Conservation (phyloP, 2,329 filamentous ascomycete genomes). For the Penicillium palitans region DNA sequence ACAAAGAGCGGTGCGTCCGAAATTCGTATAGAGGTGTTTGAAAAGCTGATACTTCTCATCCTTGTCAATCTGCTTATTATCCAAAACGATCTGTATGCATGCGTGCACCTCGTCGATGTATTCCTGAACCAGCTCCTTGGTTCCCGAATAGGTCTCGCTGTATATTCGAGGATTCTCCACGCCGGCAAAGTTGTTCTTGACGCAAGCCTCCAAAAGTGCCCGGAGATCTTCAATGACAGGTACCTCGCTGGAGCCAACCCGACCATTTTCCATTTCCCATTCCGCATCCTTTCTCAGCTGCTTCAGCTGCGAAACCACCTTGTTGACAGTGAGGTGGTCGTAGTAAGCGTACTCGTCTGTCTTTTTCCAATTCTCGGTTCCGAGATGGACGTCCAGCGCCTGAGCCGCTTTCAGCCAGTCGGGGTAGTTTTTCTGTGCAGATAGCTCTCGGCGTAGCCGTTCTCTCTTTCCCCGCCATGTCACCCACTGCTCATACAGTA, state of each 20-base stretch:
- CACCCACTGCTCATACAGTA: conserved; percentile 84
- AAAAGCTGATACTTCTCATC: conserved; percentile 80
- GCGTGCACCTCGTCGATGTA: conserved; percentile 72
- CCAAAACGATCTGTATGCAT: conserved; percentile 66
- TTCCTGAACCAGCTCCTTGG: conserved; percentile 89
- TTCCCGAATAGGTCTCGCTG: conserved; percentile 95
- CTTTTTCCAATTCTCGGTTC: conserved; percentile 60
- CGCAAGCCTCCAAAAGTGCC: conserved; percentile 78
- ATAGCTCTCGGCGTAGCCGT: conserved; percentile 68
- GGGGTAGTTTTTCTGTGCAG: conserved; percentile 69
- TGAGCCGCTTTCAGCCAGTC: conserved; percentile 83
- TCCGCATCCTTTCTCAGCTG: conserved; percentile 44
- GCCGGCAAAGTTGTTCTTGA: conserved; percentile 97
- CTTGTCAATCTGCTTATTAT: conserved; percentile 64
- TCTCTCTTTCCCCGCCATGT: conserved; percentile 84
- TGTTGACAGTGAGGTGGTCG: conserved; percentile 77
- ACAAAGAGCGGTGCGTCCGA: conserved; percentile 87
- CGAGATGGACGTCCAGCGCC: conserved; percentile 75
- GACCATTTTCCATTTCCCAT: conserved; percentile 33
- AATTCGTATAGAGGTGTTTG: conserved; percentile 87
- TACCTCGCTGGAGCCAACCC: conserved; percentile 31
- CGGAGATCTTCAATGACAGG: conserved; percentile 73
- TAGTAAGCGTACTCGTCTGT: conserved; percentile 71
- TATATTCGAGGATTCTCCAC: conserved; percentile 94
- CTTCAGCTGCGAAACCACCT: conserved; percentile 73